These are phyloP conservation scores for Oryza officinalis DNA, from an alignment of 176 grass and related monocot species.

Conservation along the genomic window DNA sequence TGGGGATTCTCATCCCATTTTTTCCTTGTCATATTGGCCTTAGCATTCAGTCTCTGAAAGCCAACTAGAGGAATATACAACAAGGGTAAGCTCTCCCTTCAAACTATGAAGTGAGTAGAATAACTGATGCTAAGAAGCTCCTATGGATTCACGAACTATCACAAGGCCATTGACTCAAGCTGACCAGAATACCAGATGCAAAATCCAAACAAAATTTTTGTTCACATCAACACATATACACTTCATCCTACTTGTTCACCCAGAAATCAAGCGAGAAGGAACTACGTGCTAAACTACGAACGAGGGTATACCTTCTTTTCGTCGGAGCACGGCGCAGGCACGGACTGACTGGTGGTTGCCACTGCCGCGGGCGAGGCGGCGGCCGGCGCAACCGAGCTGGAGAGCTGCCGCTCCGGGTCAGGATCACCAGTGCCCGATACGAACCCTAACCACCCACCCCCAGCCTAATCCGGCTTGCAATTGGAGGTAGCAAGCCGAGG, in stretches of 20 bases:
- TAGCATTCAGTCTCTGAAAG: no score
- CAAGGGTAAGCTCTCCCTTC: neutral
- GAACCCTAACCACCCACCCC: neutral
- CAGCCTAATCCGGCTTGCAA: no score
- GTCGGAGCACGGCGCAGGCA: conserved; percentile 50
- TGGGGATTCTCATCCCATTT: no score
- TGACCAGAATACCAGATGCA: neutral
- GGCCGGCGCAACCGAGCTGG: conserved; percentile 58
- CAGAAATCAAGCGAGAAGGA: neutral
- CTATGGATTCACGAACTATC: neutral
- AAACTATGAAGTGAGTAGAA: neutral
- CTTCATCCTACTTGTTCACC: neutral
- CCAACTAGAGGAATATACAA: neutral
- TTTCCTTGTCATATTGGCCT: no score
- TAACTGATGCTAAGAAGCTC: neutral
- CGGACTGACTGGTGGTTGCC: neutral
- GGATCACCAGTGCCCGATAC: conserved; percentile 60
- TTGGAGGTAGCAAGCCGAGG: no score
- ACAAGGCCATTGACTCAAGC: neutral
- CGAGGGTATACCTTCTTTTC: conserved; percentile 61
- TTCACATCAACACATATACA: neutral
- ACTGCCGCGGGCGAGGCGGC: conserved; percentile 1
- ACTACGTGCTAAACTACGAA: neutral
- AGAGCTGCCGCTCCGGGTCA: conserved; percentile 61
- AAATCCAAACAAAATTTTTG: neutral